Evolutionary conservation across 352 stramenopile genomes (phyloP).

Genomic region (Phytopythium chamaehyphon): DNA sequence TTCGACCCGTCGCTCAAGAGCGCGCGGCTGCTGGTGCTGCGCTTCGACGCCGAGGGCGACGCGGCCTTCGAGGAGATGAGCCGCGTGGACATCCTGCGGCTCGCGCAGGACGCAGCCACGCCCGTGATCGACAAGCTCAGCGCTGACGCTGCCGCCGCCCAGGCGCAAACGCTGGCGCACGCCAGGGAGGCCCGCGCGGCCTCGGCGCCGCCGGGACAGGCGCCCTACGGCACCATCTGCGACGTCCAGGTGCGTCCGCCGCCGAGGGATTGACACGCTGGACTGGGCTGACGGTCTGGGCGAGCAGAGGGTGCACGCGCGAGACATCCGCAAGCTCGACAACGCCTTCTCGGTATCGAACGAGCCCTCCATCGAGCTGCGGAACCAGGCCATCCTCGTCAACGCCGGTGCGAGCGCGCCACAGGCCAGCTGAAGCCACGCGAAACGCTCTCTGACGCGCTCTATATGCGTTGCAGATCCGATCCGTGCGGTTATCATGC

Average conservation of each 20-base stretch:
- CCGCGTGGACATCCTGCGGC: slow-evolving; percentile 47
- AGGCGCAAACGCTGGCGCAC: slow-evolving; percentile 1
- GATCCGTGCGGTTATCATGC: slow-evolving; percentile 49
- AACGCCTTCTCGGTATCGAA: slow-evolving; percentile 60
- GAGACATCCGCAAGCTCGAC: slow-evolving; percentile 70
- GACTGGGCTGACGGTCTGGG: background rate
- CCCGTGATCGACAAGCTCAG: slow-evolving; percentile 12
- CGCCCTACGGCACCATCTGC: slow-evolving; percentile 17
- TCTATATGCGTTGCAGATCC: slow-evolving; percentile 26
- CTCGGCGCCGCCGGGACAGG: slow-evolving; percentile 14
- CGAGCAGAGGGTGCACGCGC: slow-evolving; percentile 42
- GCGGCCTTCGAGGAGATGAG: slow-evolving; percentile 48
- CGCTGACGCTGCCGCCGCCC: background rate
- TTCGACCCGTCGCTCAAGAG: slow-evolving; percentile 38
- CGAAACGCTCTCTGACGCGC: background rate
- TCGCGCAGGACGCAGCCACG: slow-evolving; percentile 45
- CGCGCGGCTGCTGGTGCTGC: slow-evolving; percentile 31
- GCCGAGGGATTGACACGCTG: background rate
- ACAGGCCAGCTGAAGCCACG: too few species aligned
- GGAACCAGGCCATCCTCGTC: slow-evolving; percentile 64
- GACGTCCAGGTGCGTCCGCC: slow-evolving; percentile 16
- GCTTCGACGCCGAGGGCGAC: slow-evolving; percentile 41
- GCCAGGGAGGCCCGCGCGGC: slow-evolving; percentile 2
- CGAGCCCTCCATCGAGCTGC: slow-evolving; percentile 51
- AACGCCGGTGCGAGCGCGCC: slow-evolving; percentile 32